These are phyloP conservation scores for Chaetothyriales sp. DNA, from an alignment of 2,329 filamentous ascomycete genomes.

Conservation along the genomic window DNA sequence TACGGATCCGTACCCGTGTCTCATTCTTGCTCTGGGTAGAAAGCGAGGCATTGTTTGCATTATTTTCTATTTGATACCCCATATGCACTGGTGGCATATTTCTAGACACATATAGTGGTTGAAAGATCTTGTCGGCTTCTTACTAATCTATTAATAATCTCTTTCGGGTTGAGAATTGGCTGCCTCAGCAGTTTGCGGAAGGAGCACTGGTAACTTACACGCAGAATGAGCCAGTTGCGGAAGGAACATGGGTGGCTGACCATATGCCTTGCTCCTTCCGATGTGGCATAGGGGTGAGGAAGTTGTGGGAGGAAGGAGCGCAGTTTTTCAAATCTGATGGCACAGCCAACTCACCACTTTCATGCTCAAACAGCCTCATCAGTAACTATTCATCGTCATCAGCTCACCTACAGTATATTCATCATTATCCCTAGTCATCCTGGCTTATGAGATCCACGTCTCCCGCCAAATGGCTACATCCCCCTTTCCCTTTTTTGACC, in stretches of 20 bases:
- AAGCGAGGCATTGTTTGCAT: background rate
- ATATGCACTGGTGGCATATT: background rate
- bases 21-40: background rate
- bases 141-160: background rate
- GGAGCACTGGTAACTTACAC: no score
- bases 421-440: conserved; percentile 1
- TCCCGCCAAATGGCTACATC: conserved; percentile 7
- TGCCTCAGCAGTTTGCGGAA: no score
- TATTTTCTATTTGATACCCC: background rate
- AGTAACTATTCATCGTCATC: background rate
- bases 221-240: no score
- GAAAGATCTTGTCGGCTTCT: background rate
- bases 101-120: background rate
- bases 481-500: conserved; percentile 2
- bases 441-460: conserved; percentile 12
- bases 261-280: no score
- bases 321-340: background rate
- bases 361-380: background rate
- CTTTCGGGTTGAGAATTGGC: background rate
- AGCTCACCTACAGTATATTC: background rate
- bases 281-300: background rate
- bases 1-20: background rate
- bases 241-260: background rate
- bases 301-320: background rate
- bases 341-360: background rate